Percentiles rank a stretch among this genome's conserved stretches.
Evolutionary conservation across 169 alveolate genomes (phyloP).

Genomic region (Eimeria acervulina): DNA sequence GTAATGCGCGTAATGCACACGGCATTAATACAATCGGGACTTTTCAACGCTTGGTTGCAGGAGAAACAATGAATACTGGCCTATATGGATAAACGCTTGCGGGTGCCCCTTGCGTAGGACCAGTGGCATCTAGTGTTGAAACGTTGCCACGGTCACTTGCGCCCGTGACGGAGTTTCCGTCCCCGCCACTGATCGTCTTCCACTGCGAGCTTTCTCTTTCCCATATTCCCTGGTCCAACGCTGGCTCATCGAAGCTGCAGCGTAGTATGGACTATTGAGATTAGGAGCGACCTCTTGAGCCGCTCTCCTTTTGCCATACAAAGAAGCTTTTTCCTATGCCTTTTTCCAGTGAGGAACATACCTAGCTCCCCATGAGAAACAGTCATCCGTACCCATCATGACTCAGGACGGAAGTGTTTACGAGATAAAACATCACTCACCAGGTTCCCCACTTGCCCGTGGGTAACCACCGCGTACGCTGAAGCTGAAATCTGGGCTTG

Average conservation of each 20-base stretch:
- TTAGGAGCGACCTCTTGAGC: neutral
- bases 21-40: neutral
- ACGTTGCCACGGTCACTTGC: neutral
- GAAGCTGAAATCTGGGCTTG: neutral
- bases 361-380: too few relatives aligned
- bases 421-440: neutral
- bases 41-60: neutral
- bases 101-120: too few relatives aligned
- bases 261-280: conserved; percentile 36
- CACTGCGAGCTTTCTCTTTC: neutral
- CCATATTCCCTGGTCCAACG: neutral
- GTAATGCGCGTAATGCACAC: neutral
- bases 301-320: neutral
- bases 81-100: neutral
- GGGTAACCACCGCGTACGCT: neutral
- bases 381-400: too few relatives aligned
- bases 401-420: neutral
- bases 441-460: neutral
- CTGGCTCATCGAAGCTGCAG: conserved; percentile 6
- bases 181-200: neutral
- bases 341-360: neutral
- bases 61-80: neutral
- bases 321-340: neutral
- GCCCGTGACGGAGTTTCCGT: neutral
- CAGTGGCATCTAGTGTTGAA: too few relatives aligned